phyloP scores from a whole-genome alignment of 306 rosid genomes.

The Prinsepia uniflora region DNA sequence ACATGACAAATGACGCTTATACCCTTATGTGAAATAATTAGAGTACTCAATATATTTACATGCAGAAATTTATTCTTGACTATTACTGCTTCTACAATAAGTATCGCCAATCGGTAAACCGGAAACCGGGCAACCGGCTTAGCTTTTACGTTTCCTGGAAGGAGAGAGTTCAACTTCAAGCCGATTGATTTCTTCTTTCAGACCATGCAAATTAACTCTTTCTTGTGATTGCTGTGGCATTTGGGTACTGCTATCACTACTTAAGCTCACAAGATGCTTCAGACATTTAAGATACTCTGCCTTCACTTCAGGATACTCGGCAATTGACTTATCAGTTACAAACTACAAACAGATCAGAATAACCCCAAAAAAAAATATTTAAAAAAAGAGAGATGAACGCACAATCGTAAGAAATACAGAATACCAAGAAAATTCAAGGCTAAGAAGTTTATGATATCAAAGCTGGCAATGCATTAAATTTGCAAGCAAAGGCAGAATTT shows the following conservation, averaged over 20 bases:
- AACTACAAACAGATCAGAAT: conserved; percentile 54
- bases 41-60: too few relatives aligned
- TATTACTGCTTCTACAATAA: conserved; percentile 6
- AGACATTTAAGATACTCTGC: conserved; percentile 64
- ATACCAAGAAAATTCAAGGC: not conserved
- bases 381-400: not conserved
- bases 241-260: conserved; percentile 21
- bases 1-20: too few relatives aligned
- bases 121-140: not conserved
- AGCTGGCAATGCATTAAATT: not conserved
- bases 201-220: conserved; percentile 28
- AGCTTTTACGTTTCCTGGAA: conserved; percentile 23
- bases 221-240: conserved; percentile 14
- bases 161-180: conserved; percentile 35
- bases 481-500: not conserved
- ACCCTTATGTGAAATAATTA: too few relatives aligned
- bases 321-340: conserved; percentile 38
- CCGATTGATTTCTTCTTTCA: conserved; percentile 41
- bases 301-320: conserved; percentile 54
- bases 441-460: not conserved
- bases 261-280: conserved; percentile 52
- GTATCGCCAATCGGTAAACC: not conserved
- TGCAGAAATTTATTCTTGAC: not conserved
- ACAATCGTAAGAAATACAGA: not conserved
- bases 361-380: too few relatives aligned